Percentiles rank a stretch among this genome's conserved stretches.
Evolutionary conservation across 2,329 filamentous ascomycete genomes (phyloP).

Genomic region (Colletotrichum scovillei): DNA sequence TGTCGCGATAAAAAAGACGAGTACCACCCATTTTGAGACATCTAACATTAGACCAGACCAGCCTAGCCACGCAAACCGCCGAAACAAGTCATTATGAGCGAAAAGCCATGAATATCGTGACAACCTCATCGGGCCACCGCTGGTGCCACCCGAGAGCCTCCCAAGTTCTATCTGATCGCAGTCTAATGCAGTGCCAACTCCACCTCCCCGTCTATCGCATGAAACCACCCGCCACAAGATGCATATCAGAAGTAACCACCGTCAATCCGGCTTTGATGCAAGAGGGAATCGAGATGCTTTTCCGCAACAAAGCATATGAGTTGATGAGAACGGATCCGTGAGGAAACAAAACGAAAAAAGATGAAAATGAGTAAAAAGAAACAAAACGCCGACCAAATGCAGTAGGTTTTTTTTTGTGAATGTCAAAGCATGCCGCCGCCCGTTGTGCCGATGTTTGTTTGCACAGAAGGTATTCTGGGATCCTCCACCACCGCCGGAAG

Average conservation of each 20-base stretch:
- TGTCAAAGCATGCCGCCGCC: constrained; percentile 47
- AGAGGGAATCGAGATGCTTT: constrained; percentile 36
- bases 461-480: constrained; percentile 54
- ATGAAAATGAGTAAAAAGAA: constrained; percentile 14
- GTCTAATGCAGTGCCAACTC: constrained; percentile 46
- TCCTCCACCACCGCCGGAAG: constrained; percentile 57
- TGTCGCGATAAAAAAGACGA: constrained; percentile 20
- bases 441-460: constrained; percentile 50
- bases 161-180: constrained; percentile 42
- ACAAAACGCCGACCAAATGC: constrained; percentile 41
- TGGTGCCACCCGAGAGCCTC: constrained; percentile 35
- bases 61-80: constrained; percentile 32
- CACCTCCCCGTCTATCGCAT: constrained; percentile 41
- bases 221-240: constrained; percentile 38
- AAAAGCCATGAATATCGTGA: constrained; percentile 38
- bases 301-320: constrained; percentile 34
- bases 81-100: constrained; percentile 36
- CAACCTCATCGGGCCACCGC: constrained; percentile 36
- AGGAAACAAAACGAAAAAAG: constrained; percentile 27
- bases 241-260: constrained; percentile 38
- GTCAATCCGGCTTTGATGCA: constrained; percentile 37
- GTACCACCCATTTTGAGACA: constrained; percentile 34
- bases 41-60: constrained; percentile 35
- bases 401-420: constrained; percentile 39
- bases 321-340: constrained; percentile 32